phyloP scores from a whole-genome alignment of 83 land plant species.

The Isoetes engelmannii region DNA sequence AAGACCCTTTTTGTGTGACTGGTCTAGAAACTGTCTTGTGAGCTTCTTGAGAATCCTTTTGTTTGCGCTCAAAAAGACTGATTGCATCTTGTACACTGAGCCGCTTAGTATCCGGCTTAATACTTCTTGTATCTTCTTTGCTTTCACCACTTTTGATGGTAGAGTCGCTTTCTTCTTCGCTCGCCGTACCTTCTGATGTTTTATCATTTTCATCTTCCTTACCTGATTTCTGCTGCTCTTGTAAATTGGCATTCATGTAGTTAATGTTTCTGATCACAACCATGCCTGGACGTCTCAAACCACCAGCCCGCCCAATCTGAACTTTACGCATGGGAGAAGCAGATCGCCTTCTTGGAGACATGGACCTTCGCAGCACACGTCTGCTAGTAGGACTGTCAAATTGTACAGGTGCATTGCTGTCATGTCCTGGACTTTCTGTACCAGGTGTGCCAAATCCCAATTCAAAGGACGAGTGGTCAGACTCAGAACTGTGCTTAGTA shows the following conservation, averaged over 20 bases:
- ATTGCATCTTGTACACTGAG: slow-evolving; percentile 24
- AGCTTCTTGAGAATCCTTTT: slow-evolving; percentile 1
- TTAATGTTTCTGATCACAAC: slow-evolving; percentile 17
- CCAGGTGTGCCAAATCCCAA: too few relatives aligned
- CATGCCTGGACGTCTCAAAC: slow-evolving; percentile 5
- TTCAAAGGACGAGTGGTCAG: not conserved
- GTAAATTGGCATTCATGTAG: not conserved
- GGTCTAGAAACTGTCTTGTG: not conserved
- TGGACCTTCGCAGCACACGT: slow-evolving; percentile 28
- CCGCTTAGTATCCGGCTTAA: not conserved
- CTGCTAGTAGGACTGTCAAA: slow-evolving; percentile 3
- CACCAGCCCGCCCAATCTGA: slow-evolving; percentile 13
- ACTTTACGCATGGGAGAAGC: slow-evolving; percentile 17
- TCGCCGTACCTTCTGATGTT: slow-evolving; percentile 3
- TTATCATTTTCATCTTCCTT: not conserved
- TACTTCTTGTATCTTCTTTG: not conserved
- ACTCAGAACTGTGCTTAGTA: not conserved
- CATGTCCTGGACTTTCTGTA: too few relatives aligned
- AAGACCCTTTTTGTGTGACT: not conserved
- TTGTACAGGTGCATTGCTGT: not conserved
- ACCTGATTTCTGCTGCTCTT: not conserved
- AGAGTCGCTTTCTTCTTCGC: not conserved
- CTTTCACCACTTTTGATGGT: slow-evolving; percentile 10
- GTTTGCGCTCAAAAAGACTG: slow-evolving; percentile 20
- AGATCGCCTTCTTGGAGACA: slow-evolving; percentile 29